phyloP scores from a whole-genome alignment of 768 basidiomycete genomes.

The Kwoniella dejecticola region DNA sequence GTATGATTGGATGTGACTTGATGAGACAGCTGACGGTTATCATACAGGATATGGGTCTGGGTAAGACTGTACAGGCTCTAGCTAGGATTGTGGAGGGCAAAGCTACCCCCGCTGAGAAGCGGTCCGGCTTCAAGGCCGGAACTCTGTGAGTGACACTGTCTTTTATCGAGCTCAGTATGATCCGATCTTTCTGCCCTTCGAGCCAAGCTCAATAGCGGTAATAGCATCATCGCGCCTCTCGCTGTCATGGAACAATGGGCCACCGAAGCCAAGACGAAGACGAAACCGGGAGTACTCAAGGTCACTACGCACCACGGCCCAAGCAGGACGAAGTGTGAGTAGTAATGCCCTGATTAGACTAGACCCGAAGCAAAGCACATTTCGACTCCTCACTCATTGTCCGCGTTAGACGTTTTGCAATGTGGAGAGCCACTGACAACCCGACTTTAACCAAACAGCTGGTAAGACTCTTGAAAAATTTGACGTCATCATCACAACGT shows the following conservation, averaged over 20 bases:
- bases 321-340: constrained; percentile 67
- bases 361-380: neutral
- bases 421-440: neutral
- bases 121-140: constrained; percentile 64
- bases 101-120: constrained; percentile 68
- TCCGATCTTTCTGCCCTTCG: too few species aligned
- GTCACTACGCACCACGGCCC: constrained; percentile 85
- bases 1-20: too few species aligned
- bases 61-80: constrained; percentile 81
- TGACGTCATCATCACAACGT: constrained; percentile 71
- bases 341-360: neutral
- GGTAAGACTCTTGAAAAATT: constrained; percentile 51
- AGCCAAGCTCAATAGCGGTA: too few species aligned
- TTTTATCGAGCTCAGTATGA: neutral
- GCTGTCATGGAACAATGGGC: constrained; percentile 90
- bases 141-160: constrained; percentile 50
- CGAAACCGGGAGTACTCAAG: constrained; percentile 65
- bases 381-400: too few species aligned
- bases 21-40: too few species aligned
- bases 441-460: constrained; percentile 33
- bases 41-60: constrained; percentile 55
- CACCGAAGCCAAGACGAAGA: constrained; percentile 69
- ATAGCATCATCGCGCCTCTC: constrained; percentile 84
- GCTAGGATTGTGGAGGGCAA: constrained; percentile 81
- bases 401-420: too few species aligned